Evolutionary conservation across 1,284 basidiomycete species (phyloP), one percentile per base, ranked within the genome.

Genomic region (Anthracocystis walkeri): DNA sequence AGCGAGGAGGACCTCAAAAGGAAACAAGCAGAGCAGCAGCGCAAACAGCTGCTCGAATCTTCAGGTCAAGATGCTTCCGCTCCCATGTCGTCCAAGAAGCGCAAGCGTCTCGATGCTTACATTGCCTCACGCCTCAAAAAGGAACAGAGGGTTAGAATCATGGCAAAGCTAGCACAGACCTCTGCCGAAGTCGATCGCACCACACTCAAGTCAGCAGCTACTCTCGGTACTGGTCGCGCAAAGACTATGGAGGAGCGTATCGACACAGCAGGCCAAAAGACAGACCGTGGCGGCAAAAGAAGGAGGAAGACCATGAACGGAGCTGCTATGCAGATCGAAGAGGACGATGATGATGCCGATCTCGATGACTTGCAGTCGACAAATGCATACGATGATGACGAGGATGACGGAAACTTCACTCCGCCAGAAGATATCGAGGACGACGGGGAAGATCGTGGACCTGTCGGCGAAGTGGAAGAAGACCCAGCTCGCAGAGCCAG

Each of bases 71-170:
- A 79, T 58, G 77, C 72, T 23, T 50, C 59, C 16, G 73, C 65
- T 33, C 68, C 70, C 45, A 78, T 85, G 63, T 77, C 79, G 8
- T 77, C 81, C 45, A 86, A 86, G 72, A 85, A 85, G 80, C 75
- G 79, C 21, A 83, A 84, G 66, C 78, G 85, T 10, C 76, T 86
- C 46, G 85, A 86, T 55, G 82, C 80, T 14, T 86, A 82, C 70
- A 84, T 86, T 35, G 82, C 81, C 45, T 78, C 77, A 11, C 83
- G 83, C 29, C 75, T 85, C 45, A 82, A 84, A 48, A 84, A 85
- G 73, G 83, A 85, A 54, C 77, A 82, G 35, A 57, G 82, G 16
- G 77, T 61, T 10, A 69, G 78, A 40, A 74, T 86, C 57, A 77
- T 86, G 54, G 67, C 75, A 38, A 79, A 80, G 52, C 75, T 86